phyloP scores from a whole-genome alignment of 73 alveolate genomes.

The Paramecium octaurelia region DNA sequence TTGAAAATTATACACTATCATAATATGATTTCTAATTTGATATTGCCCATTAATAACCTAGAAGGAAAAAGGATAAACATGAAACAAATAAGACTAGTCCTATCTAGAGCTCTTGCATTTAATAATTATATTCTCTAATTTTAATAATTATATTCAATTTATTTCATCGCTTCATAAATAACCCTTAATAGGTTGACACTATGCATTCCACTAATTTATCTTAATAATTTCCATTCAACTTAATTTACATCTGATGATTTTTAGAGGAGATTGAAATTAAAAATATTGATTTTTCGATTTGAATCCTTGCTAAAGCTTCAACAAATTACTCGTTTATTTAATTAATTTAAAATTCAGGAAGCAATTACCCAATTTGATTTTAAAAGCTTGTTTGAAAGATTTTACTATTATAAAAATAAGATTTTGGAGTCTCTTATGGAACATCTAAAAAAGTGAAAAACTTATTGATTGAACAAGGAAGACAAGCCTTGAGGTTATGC shows the following conservation, averaged over 20 bases:
- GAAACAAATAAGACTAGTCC: not conserved
- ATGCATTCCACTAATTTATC: not conserved
- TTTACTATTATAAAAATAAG: not conserved
- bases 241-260: not conserved
- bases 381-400: not conserved
- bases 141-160: not conserved
- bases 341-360: not conserved
- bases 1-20: not conserved
- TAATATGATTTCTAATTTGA: not conserved
- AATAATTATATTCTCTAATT: not conserved
- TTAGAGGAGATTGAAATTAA: not conserved
- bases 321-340: not conserved
- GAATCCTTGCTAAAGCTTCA: not conserved
- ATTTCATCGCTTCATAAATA: not conserved
- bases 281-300: not conserved
- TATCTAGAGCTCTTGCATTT: not conserved
- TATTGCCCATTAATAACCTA: not conserved
- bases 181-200: conserved; percentile 23
- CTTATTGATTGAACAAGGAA: conserved; percentile 16
- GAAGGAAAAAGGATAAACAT: not conserved
- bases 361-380: not conserved
- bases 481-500: not conserved
- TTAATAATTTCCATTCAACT: not conserved
- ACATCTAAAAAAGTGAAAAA: not conserved
- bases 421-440: not conserved